Evolutionary conservation across 306 rosid species (phyloP).

Genomic region (Echinosophora koreensis): DNA sequence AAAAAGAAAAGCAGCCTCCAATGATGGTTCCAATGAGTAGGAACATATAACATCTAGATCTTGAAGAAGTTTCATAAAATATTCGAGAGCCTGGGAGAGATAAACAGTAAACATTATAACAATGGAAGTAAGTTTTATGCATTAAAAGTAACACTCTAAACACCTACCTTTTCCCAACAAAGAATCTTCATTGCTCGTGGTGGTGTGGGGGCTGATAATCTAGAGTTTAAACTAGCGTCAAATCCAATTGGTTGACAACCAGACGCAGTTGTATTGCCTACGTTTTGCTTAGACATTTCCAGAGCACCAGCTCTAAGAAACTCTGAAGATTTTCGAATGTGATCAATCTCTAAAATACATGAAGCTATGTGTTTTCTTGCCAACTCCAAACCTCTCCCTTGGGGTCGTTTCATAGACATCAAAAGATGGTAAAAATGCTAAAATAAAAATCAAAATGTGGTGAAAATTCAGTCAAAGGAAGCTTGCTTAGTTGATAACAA

Average conservation of each 20-base stretch:
- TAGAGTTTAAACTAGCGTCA: conserved; percentile 87
- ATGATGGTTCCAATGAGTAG: conserved; percentile 69
- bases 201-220: conserved; percentile 96
- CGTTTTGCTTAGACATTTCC: conserved; percentile 54
- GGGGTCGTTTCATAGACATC: conserved; percentile 87
- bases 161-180: conserved; percentile 76
- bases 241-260: conserved; percentile 93
- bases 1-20: conserved; percentile 82
- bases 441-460: conserved; percentile 49
- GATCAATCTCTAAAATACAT: conserved; percentile 77
- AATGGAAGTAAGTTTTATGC: conserved; percentile 5
- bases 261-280: conserved; percentile 77
- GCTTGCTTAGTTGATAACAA: conserved; percentile 38
- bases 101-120: conserved; percentile 44
- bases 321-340: conserved; percentile 65
- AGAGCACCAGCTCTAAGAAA: conserved; percentile 69
- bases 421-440: conserved; percentile 96
- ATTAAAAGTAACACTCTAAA: conserved; percentile 37
- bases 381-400: conserved; percentile 96
- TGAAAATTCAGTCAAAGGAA: conserved; percentile 38
- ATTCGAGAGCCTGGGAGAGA: conserved; percentile 79
- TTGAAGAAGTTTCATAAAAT: conserved; percentile 84
- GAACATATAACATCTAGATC: conserved; percentile 83
- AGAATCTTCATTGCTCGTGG: conserved; percentile 86
- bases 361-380: conserved; percentile 92